Evolutionary conservation across 2,329 filamentous ascomycete species (phyloP), one percentile per base, ranked within the genome.

Genomic region (Talaromyces sp.): DNA sequence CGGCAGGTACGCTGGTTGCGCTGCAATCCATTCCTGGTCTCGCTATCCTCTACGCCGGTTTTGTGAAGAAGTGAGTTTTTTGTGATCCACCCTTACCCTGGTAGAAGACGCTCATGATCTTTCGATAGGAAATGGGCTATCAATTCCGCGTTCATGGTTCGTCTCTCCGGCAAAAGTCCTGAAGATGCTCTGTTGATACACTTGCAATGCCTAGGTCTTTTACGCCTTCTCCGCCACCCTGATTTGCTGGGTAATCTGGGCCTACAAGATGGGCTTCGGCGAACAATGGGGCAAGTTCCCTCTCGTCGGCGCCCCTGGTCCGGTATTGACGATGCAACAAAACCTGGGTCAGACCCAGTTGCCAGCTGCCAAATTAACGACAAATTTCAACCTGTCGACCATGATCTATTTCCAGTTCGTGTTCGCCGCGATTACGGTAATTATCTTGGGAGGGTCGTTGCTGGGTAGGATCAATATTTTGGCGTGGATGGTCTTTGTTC

Each of bases 391-490:
- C 0, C 70, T 79, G 60, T 73, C 76, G 5, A 82, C 80, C 2
- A 83, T 83, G 81, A 72, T 82, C 0, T 83, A 83, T 69, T 83
- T 83, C 71, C 81, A 83, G 66, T 83, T 82, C 66, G 80, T 82
- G 54, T 83, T 83, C 69, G 81, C 80, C 0, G 80, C 80, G 46
- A 82, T 82, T 66, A 83, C 81, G 0, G 67, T 82, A 1, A 75
- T 81, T 58, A 79, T 83, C 50, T 69, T 79, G 60, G 81, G 80
- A 0, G 81, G 81, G 5, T 75, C 79, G 5, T 77, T 77, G 39
- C 74, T 83, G 1, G 77, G 79, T 28, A 74, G 81, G 44, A 82
- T 82, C 78, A 82, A 79, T 67, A 82, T 83, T 67, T 69, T 72
- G 9, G 81, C 81, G 37, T 83, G 81, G 81, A 81, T 82, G 77